Percentiles rank a stretch among this genome's conserved stretches.
Evolutionary conservation across 202 grass and related monocot species (phyloP).

Genomic region (Carex arenaria): DNA sequence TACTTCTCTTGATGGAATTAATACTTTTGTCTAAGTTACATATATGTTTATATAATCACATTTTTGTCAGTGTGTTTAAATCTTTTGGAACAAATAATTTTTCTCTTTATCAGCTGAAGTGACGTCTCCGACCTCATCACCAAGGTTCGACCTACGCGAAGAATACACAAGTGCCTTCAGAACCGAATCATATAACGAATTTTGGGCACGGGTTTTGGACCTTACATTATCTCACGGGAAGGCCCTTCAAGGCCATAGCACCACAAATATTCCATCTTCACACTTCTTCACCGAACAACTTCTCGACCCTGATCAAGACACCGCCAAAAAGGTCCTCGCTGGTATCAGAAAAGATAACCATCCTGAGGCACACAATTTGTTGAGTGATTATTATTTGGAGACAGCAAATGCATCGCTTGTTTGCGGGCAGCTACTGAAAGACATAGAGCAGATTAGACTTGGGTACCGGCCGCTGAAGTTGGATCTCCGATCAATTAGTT

Average conservation of each 20-base stretch:
- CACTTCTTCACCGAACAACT: constrained; percentile 73
- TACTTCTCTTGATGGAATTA: neutral
- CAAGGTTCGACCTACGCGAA: constrained; percentile 65
- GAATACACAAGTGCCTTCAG: constrained; percentile 90
- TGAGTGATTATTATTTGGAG: constrained; percentile 67
- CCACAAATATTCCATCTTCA: constrained; percentile 43
- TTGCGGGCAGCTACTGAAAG: constrained; percentile 63
- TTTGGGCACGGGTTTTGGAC: constrained; percentile 90
- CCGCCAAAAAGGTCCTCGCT: constrained; percentile 37
- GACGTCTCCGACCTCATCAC: constrained; percentile 23
- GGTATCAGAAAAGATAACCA: constrained; percentile 13
- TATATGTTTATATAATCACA: neutral
- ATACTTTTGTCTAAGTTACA: neutral
- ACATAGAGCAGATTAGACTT: constrained; percentile 71
- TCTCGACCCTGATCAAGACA: constrained; percentile 78
- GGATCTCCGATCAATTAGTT: constrained; percentile 45
- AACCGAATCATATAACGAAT: constrained; percentile 88
- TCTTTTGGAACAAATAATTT: neutral
- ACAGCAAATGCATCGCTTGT: constrained; percentile 65
- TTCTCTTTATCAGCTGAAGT: constrained; percentile 24
- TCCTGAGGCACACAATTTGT: constrained; percentile 30
- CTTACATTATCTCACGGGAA: constrained; percentile 76
- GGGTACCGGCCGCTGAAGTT: constrained; percentile 71
- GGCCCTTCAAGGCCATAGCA: constrained; percentile 29
- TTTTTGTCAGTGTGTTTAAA: neutral